Conservation (phyloP, 176 grass and related monocot species). For the Ampelocalamus luodianensis region DNA sequence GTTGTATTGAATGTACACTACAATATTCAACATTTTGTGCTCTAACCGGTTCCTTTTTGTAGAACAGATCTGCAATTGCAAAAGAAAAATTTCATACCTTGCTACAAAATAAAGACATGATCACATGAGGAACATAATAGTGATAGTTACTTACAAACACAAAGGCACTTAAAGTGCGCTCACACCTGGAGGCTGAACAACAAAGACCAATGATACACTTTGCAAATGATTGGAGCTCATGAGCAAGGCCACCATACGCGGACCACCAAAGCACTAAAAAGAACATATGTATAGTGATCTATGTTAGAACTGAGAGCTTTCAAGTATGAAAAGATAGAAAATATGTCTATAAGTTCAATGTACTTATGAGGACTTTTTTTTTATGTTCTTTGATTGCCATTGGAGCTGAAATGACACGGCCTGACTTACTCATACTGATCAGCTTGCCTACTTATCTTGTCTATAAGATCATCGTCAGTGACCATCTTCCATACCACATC, state of each 20-base stretch:
- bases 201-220: neutral
- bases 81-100: neutral
- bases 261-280: neutral
- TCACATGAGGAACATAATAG: too few species aligned
- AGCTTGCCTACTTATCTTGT: neutral
- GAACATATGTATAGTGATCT: neutral
- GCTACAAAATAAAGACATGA: neutral
- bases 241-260: neutral
- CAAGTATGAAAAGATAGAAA: neutral
- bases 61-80: neutral
- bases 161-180: neutral
- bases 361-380: too few species aligned
- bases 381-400: neutral
- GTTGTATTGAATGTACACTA: neutral
- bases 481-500: neutral
- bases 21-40: neutral
- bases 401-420: neutral
- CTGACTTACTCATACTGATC: neutral
- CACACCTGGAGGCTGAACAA: fast-evolving
- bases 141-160: neutral
- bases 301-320: neutral
- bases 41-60: neutral
- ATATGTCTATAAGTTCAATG: neutral
- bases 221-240: neutral
- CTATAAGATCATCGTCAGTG: neutral